Conservation (phyloP, 208 protist genomes). For the Crithidia sp. region DNA sequence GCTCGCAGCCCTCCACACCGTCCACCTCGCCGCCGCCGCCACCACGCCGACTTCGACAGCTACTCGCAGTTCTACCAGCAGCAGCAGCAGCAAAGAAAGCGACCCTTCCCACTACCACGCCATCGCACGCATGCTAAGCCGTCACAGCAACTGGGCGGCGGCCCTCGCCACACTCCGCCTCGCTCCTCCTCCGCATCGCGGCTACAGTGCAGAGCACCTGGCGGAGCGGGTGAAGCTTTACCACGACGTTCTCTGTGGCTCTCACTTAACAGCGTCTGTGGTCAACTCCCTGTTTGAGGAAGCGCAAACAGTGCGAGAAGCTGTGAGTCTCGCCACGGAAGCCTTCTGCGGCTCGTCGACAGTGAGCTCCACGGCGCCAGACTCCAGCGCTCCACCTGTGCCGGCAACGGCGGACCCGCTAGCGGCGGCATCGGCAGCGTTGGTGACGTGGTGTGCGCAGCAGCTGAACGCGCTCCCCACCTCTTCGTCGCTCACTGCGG, state of each 20-base stretch:
- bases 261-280: neutral
- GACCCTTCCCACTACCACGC: neutral
- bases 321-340: neutral
- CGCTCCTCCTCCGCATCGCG: constrained; percentile 1
- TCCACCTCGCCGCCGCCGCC: constrained; percentile 7
- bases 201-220: constrained; percentile 23
- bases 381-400: neutral
- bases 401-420: neutral
- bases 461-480: neutral
- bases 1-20: constrained; percentile 23
- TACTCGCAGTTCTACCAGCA: too few relatives aligned
- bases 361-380: too few relatives aligned
- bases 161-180: constrained; percentile 23
- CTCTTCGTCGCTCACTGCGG: neutral
- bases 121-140: constrained; percentile 15
- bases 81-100: neutral
- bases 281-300: too few relatives aligned
- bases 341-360: neutral
- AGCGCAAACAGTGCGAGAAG: too few relatives aligned
- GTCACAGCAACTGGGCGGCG: constrained; percentile 6
- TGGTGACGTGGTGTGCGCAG: constrained; percentile 7
- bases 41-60: neutral
- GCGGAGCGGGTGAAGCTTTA: constrained; percentile 22
- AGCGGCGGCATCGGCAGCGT: neutral
- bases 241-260: constrained; percentile 17